These are phyloP conservation scores for Trichoderma brevicompactum DNA, from an alignment of 2,329 filamentous ascomycete genomes.

Conservation along the genomic window DNA sequence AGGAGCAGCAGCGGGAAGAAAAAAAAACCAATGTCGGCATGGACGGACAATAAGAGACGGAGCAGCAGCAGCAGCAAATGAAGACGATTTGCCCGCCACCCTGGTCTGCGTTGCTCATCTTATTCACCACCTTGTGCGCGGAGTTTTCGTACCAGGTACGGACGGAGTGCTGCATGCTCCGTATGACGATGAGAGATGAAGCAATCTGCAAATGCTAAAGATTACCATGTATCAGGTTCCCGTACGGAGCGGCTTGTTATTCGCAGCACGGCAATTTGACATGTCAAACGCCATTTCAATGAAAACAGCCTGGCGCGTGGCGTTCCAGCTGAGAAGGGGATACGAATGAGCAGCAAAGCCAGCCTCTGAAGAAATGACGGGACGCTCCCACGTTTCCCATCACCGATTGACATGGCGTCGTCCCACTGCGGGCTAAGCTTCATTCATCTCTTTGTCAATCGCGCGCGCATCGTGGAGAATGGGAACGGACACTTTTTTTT, in stretches of 20 bases:
- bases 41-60: neutral
- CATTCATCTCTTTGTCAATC: conserved; percentile 12
- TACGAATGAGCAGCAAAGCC: neutral
- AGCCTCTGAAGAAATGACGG: neutral
- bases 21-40: neutral
- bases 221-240: neutral
- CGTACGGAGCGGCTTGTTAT: neutral
- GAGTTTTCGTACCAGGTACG: neutral
- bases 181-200: neutral
- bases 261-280: neutral
- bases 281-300: conserved; percentile 1
- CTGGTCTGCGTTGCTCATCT: conserved; percentile 13
- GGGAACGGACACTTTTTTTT: conserved; percentile 11
- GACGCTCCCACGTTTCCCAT: neutral
- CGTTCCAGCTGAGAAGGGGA: neutral
- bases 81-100: conserved; percentile 5
- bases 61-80: conserved; percentile 9
- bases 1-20: neutral
- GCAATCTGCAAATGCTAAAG: neutral
- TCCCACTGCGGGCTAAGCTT: conserved; percentile 2
- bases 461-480: conserved; percentile 22
- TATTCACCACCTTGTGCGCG: neutral
- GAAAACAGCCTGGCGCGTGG: neutral
- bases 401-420: conserved; percentile 6
- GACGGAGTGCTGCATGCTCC: neutral